These are phyloP conservation scores for Amborella trichopoda DNA, from an alignment of 164 flowering plant genomes.

Conservation along the genomic window DNA sequence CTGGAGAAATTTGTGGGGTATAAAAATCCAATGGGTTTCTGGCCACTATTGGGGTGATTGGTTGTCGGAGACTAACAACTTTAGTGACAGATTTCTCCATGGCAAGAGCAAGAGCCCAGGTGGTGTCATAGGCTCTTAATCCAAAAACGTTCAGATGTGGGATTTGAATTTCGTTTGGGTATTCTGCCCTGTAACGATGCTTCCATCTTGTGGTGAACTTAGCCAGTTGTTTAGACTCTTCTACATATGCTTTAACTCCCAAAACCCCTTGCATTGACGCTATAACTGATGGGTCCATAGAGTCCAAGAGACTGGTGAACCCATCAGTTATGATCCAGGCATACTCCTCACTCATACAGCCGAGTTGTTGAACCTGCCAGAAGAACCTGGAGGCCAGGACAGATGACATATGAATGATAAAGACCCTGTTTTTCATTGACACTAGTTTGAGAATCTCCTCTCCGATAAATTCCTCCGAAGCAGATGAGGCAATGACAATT, in stretches of 20 bases:
- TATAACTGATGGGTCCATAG: slow-evolving; percentile 6
- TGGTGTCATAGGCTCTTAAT: slow-evolving; percentile 1
- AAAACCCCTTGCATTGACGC: slow-evolving; percentile 36
- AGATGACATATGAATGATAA: slow-evolving; percentile 22
- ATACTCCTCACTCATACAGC: slow-evolving; percentile 32
- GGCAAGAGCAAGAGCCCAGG: slow-evolving; percentile 1
- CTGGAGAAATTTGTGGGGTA: background rate
- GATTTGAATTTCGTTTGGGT: background rate
- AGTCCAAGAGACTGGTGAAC: slow-evolving; percentile 7
- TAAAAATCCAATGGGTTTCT: background rate
- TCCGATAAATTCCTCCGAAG: slow-evolving; percentile 18
- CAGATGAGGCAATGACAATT: slow-evolving; percentile 14
- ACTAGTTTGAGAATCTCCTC: slow-evolving; percentile 23
- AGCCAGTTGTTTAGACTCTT: slow-evolving; percentile 11
- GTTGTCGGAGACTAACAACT: background rate
- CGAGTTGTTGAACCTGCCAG: slow-evolving; percentile 11
- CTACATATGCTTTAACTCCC: slow-evolving; percentile 23
- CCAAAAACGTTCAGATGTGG: background rate
- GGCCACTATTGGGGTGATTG: background rate
- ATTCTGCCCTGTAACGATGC: background rate
- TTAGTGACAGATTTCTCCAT: background rate
- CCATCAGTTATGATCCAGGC: slow-evolving; percentile 34
- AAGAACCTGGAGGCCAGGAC: slow-evolving; percentile 17
- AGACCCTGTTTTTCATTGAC: slow-evolving; percentile 27
- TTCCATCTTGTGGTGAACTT: slow-evolving; percentile 8